Evolutionary conservation across 164 flowering plant genomes (phyloP), one percentile per base, ranked within the genome.

Genomic region (Liriodendron chinense): DNA sequence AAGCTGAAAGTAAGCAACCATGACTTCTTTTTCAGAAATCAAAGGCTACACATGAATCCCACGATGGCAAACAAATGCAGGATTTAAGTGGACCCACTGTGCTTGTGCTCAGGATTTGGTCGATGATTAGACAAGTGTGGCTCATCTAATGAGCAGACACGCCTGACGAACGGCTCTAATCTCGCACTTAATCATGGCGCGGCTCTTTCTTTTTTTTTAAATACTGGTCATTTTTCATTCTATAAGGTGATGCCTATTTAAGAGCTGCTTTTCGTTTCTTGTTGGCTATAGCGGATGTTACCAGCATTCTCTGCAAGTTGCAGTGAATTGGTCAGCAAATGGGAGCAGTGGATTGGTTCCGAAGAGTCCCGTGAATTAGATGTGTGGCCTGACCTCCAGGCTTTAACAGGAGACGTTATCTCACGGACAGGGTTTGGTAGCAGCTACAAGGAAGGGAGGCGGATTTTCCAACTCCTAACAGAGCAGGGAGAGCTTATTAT

Each of bases 1-100:
- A 86, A 86, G 66, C 23, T 88, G n/a, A 88, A 88, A 87, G 90
- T 83, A 21, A 12, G 9, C 43, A 34, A 24, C 49, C 12, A 5
- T 20, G 14, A 53, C 16, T 53, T 53, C 57, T 2, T 9, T 53
- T 0, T 53, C 43, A 34, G 43, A 34, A 34, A 34, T 34, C 43
- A 34, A 34, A 34, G 43, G 43, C 43, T 34, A 34, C 43, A 2
- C 43, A 34, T 34, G 43, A 34, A 34, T 34, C 5, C 43, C 43
- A 34, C 43, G 6, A 2, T 34, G 43, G 4, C 43, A 2, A 2
- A 5, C 43, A 34, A 34, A 34, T 34, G 43, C 4, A 5, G 4
- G 43, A 34, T 5, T 5, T 34, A 34, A 34, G 43, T 34, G 43
- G 43, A 34, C 43, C 43, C 43, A 34, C 5, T 34, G 4, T 34